These are phyloP conservation scores for Aspergillus sp. DNA, from an alignment of 2,329 filamentous ascomycete species.

Conservation along the genomic window DNA sequence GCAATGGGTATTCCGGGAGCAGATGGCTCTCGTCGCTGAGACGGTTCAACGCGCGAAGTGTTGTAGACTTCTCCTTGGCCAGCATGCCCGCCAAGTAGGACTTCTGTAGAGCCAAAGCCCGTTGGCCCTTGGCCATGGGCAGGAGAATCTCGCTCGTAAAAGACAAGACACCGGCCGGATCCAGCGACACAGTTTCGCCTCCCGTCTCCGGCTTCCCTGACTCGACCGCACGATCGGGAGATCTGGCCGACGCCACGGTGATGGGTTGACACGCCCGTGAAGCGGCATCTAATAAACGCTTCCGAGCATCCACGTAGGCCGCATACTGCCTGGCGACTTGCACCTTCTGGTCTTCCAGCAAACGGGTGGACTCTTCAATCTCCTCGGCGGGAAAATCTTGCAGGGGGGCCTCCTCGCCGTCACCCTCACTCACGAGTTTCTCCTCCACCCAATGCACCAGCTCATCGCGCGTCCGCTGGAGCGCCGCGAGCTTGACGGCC, in stretches of 20 bases:
- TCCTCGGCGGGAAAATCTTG: conserved; percentile 29
- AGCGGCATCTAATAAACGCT: conserved; percentile 33
- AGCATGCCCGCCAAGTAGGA: conserved; percentile 37
- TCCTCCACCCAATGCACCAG: conserved; percentile 53
- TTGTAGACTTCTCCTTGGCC: conserved; percentile 37
- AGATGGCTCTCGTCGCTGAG: conserved; percentile 44
- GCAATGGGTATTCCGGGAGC: conserved; percentile 41
- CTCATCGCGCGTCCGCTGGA: conserved; percentile 48
- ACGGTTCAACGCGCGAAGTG: conserved; percentile 37
- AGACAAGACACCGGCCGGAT: conserved; percentile 30
- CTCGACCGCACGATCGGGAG: conserved; percentile 15
- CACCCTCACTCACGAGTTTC: conserved; percentile 41
- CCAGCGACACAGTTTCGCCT: conserved; percentile 17
- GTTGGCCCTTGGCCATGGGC: conserved; percentile 36
- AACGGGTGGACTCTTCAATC: conserved; percentile 27
- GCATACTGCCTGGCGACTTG: conserved; percentile 36
- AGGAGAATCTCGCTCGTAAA: conserved; percentile 32
- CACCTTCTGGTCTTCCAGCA: conserved; percentile 31
- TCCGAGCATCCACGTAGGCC: conserved; percentile 36
- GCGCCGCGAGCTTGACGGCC: conserved; percentile 31
- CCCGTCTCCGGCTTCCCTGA: conserved; percentile 12
- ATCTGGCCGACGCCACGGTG: conserved; percentile 21
- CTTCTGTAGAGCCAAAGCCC: conserved; percentile 36
- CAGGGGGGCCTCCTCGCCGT: conserved; percentile 27
- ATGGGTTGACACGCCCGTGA: conserved; percentile 37